Percentiles rank a stretch among this genome's conserved stretches.
Evolutionary conservation across 2,329 filamentous ascomycete species (phyloP).

Genomic region (Drechslera avenae): DNA sequence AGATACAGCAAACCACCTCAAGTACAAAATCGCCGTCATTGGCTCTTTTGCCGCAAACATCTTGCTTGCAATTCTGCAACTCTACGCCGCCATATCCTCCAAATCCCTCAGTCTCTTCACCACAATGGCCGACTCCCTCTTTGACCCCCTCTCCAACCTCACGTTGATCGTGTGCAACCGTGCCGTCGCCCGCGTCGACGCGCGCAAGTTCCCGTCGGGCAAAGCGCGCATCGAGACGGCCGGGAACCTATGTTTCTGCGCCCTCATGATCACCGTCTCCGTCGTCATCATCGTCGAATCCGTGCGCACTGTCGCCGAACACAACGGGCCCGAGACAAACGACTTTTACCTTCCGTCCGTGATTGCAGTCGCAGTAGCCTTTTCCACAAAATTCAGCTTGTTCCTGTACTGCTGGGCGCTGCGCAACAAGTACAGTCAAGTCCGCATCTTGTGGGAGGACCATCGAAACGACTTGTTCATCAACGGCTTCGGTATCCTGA

Average conservation of each 20-base stretch:
- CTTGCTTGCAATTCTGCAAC: constrained; percentile 75
- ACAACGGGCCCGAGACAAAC: constrained; percentile 56
- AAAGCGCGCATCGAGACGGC: constrained; percentile 94
- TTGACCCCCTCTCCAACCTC: constrained; percentile 88
- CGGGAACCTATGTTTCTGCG: constrained; percentile 95
- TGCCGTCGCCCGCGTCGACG: constrained; percentile 85
- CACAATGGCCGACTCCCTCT: constrained; percentile 94
- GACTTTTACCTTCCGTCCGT: constrained; percentile 80
- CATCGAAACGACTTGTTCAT: constrained; percentile 97
- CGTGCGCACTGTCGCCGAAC: constrained; percentile 67
- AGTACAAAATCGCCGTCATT: constrained; percentile 70
- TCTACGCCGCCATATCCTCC: constrained; percentile 86
- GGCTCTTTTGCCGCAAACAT: constrained; percentile 80
- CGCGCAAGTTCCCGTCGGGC: constrained; percentile 84
- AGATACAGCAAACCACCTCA: constrained; percentile 79
- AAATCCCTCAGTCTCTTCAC: constrained; percentile 95
- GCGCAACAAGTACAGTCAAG: constrained; percentile 87
- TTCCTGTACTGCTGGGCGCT: constrained; percentile 94
- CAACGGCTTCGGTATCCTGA: constrained; percentile 91
- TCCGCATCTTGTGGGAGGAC: constrained; percentile 93
- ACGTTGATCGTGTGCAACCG: constrained; percentile 86
- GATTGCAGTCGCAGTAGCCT: constrained; percentile 82
- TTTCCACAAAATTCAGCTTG: constrained; percentile 78
- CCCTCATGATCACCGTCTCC: constrained; percentile 91
- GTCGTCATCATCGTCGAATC: constrained; percentile 92